Percentiles rank a stretch among this genome's conserved stretches.
Evolutionary conservation across 192 early-diverging fungal species (phyloP).

Genomic region (Geranomyces variabilis): DNA sequence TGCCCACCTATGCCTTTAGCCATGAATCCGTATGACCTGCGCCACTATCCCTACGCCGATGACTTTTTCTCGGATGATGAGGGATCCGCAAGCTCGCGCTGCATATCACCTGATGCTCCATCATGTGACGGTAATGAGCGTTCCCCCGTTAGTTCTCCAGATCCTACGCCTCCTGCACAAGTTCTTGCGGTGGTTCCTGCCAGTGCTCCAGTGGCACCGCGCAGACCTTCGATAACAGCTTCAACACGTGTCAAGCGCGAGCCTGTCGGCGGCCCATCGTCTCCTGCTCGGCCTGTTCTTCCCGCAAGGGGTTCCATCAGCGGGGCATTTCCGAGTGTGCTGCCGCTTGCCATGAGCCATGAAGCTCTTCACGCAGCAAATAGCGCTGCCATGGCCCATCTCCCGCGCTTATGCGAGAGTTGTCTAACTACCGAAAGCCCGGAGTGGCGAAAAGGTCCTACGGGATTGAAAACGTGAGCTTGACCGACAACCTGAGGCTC

Average conservation of each 20-base stretch:
- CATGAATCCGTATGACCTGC: too few species aligned
- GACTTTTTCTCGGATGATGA: too few species aligned
- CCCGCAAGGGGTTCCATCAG: not conserved
- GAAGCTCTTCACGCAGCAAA: not conserved
- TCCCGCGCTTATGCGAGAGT: slow-evolving; percentile 16
- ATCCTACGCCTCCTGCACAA: too few species aligned
- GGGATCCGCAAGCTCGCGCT: too few species aligned
- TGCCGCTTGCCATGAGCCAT: not conserved
- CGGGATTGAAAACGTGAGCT: slow-evolving; percentile 21
- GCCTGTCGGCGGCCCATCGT: too few species aligned
- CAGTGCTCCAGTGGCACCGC: not conserved
- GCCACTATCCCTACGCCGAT: too few species aligned
- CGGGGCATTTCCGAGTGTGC: not conserved
- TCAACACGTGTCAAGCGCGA: too few species aligned
- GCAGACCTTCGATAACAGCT: not conserved
- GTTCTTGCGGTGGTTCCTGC: too few species aligned
- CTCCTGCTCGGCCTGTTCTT: not conserved
- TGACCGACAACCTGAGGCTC: not conserved
- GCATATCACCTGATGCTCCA: too few species aligned
- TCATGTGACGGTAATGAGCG: too few species aligned
- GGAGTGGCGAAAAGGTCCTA: slow-evolving; percentile 25
- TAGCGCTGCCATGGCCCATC: not conserved
- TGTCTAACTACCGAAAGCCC: slow-evolving; percentile 18
- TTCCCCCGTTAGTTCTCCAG: too few species aligned
- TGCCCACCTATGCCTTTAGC: not conserved